phyloP scores from a whole-genome alignment of 139 green algal genomes.

The Picochlorum sp. region DNA sequence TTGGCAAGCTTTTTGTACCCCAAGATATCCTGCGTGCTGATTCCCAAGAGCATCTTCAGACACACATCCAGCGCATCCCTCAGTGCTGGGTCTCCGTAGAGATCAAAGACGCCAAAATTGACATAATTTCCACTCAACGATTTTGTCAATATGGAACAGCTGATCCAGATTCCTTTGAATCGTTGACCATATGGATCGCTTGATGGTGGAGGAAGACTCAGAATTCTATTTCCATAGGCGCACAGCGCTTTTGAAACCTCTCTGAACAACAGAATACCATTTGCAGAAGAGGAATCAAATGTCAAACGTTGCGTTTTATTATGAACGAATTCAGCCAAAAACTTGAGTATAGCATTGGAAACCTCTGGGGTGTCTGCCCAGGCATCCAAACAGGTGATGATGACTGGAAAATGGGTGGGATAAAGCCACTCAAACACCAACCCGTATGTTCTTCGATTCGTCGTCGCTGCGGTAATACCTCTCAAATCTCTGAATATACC shows the following conservation, averaged over 20 bases:
- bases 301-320: conserved; percentile 95
- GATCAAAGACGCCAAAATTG: conserved; percentile 98
- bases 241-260: conserved; percentile 72
- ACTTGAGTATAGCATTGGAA: conserved; percentile 90
- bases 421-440: conserved; percentile 96
- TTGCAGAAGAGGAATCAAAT: conserved; percentile 90
- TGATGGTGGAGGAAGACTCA: conserved; percentile 23
- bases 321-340: conserved; percentile 90
- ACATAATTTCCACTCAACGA: conserved; percentile 92
- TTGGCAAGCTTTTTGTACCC: conserved; percentile 74
- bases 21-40: conserved; percentile 53
- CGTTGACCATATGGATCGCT: conserved; percentile 56
- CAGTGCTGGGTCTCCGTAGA: conserved; percentile 91
- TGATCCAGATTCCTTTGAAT: conserved; percentile 96
- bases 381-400: conserved; percentile 74
- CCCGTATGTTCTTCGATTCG: conserved; percentile 65
- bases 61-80: conserved; percentile 81
- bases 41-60: conserved; percentile 77
- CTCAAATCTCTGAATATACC: conserved; percentile 91
- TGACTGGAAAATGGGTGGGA: conserved; percentile 71
- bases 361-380: conserved; percentile 74
- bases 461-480: conserved; percentile 82
- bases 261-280: conserved; percentile 90
- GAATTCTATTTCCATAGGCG: conserved; percentile 63
- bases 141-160: conserved; percentile 67